Conservation (phyloP, 768 basidiomycete species). For the Tylopilus subfusipes region DNA sequence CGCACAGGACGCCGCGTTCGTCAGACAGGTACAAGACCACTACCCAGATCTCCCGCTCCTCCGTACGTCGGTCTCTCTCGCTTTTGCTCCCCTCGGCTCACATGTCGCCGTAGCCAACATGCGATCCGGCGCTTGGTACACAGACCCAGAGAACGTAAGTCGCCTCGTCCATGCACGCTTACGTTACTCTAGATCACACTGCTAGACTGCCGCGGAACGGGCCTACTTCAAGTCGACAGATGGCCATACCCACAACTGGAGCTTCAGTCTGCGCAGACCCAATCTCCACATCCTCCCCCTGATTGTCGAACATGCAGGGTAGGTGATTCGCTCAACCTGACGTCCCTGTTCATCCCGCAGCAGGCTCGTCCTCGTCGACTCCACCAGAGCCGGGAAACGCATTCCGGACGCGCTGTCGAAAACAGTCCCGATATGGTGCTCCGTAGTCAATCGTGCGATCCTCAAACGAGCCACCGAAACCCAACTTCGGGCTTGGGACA, state of each 20-base stretch:
- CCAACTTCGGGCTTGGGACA: constrained; percentile 46
- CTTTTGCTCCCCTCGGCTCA: background rate
- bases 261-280: constrained; percentile 77
- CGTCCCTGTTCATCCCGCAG: background rate
- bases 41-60: constrained; percentile 54
- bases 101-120: constrained; percentile 75
- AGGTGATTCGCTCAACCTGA: background rate
- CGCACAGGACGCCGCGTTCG: constrained; percentile 69
- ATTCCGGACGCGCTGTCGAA: constrained; percentile 93
- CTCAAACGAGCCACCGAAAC: constrained; percentile 9
- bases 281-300: constrained; percentile 76
- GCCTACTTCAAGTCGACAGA: constrained; percentile 95
- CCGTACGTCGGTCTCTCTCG: constrained; percentile 37
- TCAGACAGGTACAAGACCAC: constrained; percentile 46
- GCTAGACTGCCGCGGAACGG: constrained; percentile 16
- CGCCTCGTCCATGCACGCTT: background rate
- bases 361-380: constrained; percentile 86
- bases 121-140: constrained; percentile 94
- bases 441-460: constrained; percentile 74
- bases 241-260: constrained; percentile 82
- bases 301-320: constrained; percentile 59
- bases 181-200: background rate
- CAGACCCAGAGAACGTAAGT: constrained; percentile 61
- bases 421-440: constrained; percentile 93
- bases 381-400: constrained; percentile 88